These are phyloP conservation scores for Heterobasidion annosum DNA, from an alignment of 1,284 basidiomycete species.

Conservation along the genomic window DNA sequence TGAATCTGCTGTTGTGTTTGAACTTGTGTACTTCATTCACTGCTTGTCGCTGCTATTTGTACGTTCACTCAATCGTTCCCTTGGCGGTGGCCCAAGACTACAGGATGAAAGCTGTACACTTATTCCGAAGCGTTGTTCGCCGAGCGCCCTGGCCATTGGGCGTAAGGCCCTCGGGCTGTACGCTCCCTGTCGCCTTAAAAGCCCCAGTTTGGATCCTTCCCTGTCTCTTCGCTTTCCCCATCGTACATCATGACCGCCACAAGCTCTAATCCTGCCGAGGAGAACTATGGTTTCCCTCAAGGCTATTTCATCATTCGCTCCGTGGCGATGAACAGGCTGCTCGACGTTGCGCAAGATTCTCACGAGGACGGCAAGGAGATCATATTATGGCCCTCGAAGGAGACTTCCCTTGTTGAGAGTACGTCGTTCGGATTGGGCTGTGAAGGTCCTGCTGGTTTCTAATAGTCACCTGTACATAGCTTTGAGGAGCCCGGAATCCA, in stretches of 20 bases:
- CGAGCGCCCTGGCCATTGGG: too few relatives aligned
- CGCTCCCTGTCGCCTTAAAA: too few relatives aligned
- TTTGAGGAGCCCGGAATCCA: constrained; percentile 53
- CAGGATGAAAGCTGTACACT: too few relatives aligned
- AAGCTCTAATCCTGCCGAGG: neutral
- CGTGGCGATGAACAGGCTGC: constrained; percentile 44
- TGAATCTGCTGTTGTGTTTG: neutral
- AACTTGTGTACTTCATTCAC: neutral
- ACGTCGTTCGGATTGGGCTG: neutral
- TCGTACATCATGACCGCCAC: neutral
- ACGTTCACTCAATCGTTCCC: too few relatives aligned
- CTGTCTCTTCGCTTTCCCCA: neutral
- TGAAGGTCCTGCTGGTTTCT: neutral
- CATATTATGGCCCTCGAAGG: constrained; percentile 61
- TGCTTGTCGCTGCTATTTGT: neutral
- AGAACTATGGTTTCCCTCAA: constrained; percentile 50
- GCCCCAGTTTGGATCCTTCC: neutral
- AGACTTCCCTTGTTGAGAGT: constrained; percentile 70
- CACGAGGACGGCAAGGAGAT: constrained; percentile 59
- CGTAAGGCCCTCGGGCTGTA: too few relatives aligned
- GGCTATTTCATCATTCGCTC: constrained; percentile 73
- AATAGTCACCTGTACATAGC: constrained; percentile 24
- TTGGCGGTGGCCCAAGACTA: too few relatives aligned
- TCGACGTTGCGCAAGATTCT: constrained; percentile 51
- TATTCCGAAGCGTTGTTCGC: too few relatives aligned